phyloP scores from a whole-genome alignment of 805 yeast genomes.

The Candida multigemmis region DNA sequence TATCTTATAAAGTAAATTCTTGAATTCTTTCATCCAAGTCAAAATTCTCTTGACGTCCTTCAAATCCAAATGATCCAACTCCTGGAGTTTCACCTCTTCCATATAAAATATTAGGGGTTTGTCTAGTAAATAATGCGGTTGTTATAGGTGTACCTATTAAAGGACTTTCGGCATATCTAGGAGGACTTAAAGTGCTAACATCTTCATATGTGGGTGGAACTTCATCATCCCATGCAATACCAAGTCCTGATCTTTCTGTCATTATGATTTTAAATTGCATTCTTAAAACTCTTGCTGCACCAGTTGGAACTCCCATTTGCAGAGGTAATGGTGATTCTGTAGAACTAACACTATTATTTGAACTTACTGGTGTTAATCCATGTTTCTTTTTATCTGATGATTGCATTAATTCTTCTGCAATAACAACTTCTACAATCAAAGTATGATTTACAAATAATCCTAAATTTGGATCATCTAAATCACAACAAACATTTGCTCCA shows the following conservation, averaged over 20 bases:
- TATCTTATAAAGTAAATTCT: conserved; percentile 19
- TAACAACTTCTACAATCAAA: conserved; percentile 79
- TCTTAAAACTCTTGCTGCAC: conserved; percentile 87
- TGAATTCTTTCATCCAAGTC: conserved; percentile 24
- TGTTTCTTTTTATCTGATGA: conserved; percentile 6
- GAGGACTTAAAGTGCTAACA: conserved; percentile 78
- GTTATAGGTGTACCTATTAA: conserved; percentile 14
- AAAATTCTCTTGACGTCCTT: conserved; percentile 17
- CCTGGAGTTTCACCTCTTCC: conserved; percentile 38
- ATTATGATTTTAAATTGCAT: conserved; percentile 86
- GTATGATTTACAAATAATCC: conserved; percentile 75
- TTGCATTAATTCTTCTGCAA: conserved; percentile 76
- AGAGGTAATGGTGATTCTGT: conserved; percentile 1
- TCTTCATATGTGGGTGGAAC: conserved; percentile 95
- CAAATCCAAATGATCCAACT: conserved; percentile 11
- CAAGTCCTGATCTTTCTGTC: conserved; percentile 89
- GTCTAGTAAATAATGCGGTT: conserved; percentile 9
- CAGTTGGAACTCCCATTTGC: conserved; percentile 69
- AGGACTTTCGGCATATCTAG: conserved; percentile 44
- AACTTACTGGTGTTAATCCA: conserved; percentile 16
- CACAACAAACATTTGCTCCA: conserved; percentile 61
- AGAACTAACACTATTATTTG: conserved; percentile 1
- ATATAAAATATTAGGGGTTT: conserved; percentile 27
- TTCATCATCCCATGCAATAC: conserved; percentile 98
- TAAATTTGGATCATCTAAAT: conserved; percentile 69